Base-by-base conservation (phyloP, 2,329 filamentous ascomycete genomes). In the Pseudopyricularia cyperi region DNA sequence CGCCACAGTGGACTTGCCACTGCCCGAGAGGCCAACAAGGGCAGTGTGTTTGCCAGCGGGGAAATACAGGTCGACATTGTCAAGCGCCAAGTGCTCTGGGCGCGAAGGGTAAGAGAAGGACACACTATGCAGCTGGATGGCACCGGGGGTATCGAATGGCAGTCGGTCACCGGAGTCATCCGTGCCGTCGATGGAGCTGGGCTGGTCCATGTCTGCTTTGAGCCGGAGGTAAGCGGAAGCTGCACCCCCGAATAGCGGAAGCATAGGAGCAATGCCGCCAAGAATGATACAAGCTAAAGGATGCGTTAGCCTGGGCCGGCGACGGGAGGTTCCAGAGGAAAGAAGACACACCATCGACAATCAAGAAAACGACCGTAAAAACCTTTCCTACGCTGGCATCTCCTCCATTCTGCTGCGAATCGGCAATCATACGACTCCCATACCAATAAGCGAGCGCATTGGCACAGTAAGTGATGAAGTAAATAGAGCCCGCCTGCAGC, bases 361-460 rank as follows among this genome's bases (percentile, higher is more conserved):
- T 71, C 17, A 78, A 61, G 42, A 77, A 75, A 0, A 77, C 72
- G 4, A 78, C 74, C 0, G 75, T 75, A 52, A 76, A 79, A 5
- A 76, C 58, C 52, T 59, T 57, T 7, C 62, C 62, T 14, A 64
- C 57, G 1, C 56, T 61, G 4, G 57, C 49, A 11, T 51, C 55
- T 2, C 71, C 72, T 2, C 54, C 53, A 2, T 55, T 57, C 2
- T 50, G 50, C 19, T 60, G 51, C 3, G 59, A 53, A 24, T 58
- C 55, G 7, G 60, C 59, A 42, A 82, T 73, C 50, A 73, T 73
- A 34, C 68, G 71, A 55, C 77, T 81, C 48, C 82, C 82, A 61
- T 84, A 75, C 79, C 80, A 86, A 60, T 83, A 85, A 0, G 82
- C 79, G 14, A 86, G 68, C 1, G 79, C 80, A 60, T 85, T 85